Evolutionary conservation across 345 rosid species (phyloP).

Genomic region (Cochlearia excelsa): DNA sequence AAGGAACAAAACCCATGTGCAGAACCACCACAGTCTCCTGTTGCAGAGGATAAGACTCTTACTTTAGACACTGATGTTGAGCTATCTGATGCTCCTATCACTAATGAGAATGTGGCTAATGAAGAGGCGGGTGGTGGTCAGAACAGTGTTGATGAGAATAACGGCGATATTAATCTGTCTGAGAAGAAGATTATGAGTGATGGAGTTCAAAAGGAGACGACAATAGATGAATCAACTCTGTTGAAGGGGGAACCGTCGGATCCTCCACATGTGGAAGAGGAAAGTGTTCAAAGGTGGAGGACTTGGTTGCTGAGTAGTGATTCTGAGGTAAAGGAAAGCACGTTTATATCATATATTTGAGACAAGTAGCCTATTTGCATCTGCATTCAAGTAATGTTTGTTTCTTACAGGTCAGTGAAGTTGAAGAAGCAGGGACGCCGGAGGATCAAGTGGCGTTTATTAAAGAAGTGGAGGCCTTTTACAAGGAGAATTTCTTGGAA

Average conservation of each 20-base stretch:
- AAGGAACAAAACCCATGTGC: no score
- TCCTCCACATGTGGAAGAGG: slow-evolving; percentile 36
- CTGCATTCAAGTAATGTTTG: neutral
- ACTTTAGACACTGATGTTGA: neutral
- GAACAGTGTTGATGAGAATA: neutral
- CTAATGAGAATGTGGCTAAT: neutral
- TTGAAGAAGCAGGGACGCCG: slow-evolving; percentile 60
- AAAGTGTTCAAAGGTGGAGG: slow-evolving; percentile 47
- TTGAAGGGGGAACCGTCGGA: slow-evolving; percentile 23
- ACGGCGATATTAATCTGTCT: neutral
- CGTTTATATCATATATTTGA: neutral
- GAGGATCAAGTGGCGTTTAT: slow-evolving; percentile 72
- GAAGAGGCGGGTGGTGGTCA: neutral
- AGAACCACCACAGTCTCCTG: no score
- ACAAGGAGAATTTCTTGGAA: slow-evolving; percentile 59
- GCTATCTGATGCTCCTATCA: neutral
- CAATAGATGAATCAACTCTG: neutral
- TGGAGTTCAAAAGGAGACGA: neutral
- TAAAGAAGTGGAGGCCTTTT: slow-evolving; percentile 71
- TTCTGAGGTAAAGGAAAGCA: slow-evolving; percentile 47
- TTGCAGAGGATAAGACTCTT: no score
- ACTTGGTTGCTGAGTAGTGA: slow-evolving; percentile 53
- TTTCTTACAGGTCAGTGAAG: slow-evolving; percentile 50
- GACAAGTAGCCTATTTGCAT: neutral
- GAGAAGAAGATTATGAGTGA: neutral